Conservation (phyloP, 2,329 filamentous ascomycete genomes). For the Claviceps humidiphila region DNA sequence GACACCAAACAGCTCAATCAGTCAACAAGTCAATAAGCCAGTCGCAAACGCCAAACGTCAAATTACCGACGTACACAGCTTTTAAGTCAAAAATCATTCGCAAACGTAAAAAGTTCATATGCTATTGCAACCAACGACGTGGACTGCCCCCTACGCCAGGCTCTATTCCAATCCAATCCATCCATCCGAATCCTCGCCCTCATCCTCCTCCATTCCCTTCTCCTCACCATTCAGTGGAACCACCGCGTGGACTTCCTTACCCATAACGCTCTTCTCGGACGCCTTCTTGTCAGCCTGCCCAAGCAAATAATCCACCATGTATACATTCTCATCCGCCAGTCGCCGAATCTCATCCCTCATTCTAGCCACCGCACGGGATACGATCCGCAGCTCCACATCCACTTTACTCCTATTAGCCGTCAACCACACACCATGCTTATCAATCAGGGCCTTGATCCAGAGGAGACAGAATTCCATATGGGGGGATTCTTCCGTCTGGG, state of each 20-base stretch:
- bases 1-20: no score
- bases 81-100: no score
- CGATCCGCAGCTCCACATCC: conserved; percentile 70
- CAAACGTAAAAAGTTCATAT: no score
- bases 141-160: neutral
- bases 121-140: no score
- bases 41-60: no score
- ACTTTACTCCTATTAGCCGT: conserved; percentile 68
- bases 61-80: no score
- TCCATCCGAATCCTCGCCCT: conserved; percentile 22
- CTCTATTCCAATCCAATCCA: conserved; percentile 26
- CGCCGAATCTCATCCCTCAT: conserved; percentile 74
- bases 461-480: conserved; percentile 90
- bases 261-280: conserved; percentile 7
- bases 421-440: conserved; percentile 73
- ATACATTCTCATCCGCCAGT: conserved; percentile 76
- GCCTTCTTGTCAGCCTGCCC: conserved; percentile 28
- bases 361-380: conserved; percentile 65
- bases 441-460: conserved; percentile 77
- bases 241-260: conserved; percentile 6
- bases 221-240: neutral
- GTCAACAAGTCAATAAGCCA: no score
- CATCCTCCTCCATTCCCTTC: conserved; percentile 17
- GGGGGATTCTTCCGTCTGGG: conserved; percentile 77
- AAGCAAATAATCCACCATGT: conserved; percentile 73